Evolutionary conservation across 768 basidiomycete genomes (phyloP).

Genomic region (Phaeotremella skinneri): DNA sequence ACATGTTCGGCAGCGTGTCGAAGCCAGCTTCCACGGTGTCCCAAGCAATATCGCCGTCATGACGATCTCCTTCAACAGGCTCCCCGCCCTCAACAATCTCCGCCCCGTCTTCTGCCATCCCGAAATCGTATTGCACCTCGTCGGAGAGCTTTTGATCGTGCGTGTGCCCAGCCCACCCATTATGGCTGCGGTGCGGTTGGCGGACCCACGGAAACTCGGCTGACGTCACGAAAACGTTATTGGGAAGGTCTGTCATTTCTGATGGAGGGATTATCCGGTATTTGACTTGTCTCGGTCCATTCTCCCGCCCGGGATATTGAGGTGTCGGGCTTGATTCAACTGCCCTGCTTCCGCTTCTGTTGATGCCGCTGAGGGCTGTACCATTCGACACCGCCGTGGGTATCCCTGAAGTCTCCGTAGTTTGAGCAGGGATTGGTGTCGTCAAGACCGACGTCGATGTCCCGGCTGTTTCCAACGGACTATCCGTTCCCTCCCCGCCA

Average conservation of each 20-base stretch:
- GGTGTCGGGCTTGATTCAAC: too few species aligned
- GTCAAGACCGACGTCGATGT: background rate
- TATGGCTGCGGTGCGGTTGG: constrained; percentile 5
- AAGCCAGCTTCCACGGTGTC: constrained; percentile 9
- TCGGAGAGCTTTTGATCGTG: background rate
- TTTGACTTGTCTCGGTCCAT: too few species aligned
- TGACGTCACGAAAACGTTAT: constrained; percentile 27
- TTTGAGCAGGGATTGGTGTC: background rate
- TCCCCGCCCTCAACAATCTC: too few species aligned
- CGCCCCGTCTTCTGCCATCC: background rate
- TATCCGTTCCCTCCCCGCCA: background rate
- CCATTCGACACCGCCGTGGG: background rate
- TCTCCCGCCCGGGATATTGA: background rate
- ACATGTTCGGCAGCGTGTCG: constrained; percentile 7
- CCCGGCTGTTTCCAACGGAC: background rate
- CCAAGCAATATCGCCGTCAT: too few species aligned
- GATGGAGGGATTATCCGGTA: constrained; percentile 27
- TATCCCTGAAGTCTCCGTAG: background rate
- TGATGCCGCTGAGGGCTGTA: background rate
- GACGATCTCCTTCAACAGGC: too few species aligned
- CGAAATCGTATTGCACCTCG: background rate
- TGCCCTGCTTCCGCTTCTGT: too few species aligned
- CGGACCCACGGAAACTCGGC: constrained; percentile 15
- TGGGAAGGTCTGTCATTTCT: constrained; percentile 22
- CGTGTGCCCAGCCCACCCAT: background rate